Evolutionary conservation across 2,329 filamentous ascomycete genomes (phyloP).

Genomic region (Arthroderma uncinatum): DNA sequence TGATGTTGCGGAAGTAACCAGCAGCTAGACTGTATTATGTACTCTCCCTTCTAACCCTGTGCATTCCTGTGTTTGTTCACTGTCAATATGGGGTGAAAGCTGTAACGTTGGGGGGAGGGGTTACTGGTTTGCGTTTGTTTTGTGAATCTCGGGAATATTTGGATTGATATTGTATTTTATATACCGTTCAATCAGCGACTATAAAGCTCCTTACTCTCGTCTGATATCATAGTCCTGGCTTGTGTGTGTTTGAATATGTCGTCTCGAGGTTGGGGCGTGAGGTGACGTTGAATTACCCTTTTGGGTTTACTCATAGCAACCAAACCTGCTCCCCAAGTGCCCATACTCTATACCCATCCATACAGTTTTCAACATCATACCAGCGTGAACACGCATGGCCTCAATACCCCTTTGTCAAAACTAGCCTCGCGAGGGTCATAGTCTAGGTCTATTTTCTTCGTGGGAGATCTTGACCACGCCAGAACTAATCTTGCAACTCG

Average conservation of each 20-base stretch:
- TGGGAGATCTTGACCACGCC: no score
- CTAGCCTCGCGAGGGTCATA: no score
- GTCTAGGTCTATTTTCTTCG: no score
- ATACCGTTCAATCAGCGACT: background rate
- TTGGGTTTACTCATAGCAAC: background rate
- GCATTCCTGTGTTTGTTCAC: no score
- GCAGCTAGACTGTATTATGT: background rate
- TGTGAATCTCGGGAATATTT: background rate
- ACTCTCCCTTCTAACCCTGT: no score
- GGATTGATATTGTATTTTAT: background rate
- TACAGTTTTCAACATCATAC: background rate
- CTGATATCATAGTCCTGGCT: background rate
- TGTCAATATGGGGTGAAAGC: background rate
- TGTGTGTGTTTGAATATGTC: background rate
- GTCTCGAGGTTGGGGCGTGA: background rate
- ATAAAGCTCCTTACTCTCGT: background rate
- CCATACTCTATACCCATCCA: background rate
- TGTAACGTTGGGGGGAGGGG: background rate
- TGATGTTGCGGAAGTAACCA: constrained; percentile 44
- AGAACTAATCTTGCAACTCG: no score
- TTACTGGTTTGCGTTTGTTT: background rate
- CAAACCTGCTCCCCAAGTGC: background rate
- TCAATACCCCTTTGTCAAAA: no score
- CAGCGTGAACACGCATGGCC: no score
- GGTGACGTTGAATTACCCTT: background rate